Evolutionary conservation across 768 basidiomycete species (phyloP).

Genomic region (Mycena amicta): DNA sequence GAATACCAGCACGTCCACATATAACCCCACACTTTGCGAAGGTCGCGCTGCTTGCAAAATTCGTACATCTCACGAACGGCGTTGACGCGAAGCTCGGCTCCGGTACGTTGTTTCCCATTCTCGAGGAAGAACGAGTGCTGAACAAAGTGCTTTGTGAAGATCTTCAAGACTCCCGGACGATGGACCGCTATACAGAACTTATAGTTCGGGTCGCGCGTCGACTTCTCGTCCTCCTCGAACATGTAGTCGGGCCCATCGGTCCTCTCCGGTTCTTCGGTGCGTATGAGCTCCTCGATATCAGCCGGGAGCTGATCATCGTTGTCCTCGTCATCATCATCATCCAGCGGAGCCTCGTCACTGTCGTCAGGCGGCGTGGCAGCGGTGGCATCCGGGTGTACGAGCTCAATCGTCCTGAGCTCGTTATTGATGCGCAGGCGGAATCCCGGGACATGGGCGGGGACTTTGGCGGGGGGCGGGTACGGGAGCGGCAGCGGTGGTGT

Average conservation of each 20-base stretch:
- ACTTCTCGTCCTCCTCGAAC: constrained; percentile 30
- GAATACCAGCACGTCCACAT: constrained; percentile 39
- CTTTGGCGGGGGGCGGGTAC: too few relatives aligned
- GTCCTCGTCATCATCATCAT: constrained; percentile 13
- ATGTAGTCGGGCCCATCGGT: constrained; percentile 25
- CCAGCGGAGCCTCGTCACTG: not conserved
- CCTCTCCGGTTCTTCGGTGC: not conserved
- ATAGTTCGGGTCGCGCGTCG: constrained; percentile 20
- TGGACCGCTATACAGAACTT: constrained; percentile 35
- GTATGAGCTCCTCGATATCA: not conserved
- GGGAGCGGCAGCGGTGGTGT: too few relatives aligned
- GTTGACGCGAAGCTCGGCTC: constrained; percentile 26
- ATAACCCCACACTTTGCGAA: constrained; percentile 39
- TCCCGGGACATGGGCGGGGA: too few relatives aligned
- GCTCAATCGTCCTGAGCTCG: not conserved
- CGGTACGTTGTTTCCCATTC: constrained; percentile 10
- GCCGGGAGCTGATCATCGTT: constrained; percentile 17
- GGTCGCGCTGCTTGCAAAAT: constrained; percentile 30
- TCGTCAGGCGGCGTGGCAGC: not conserved
- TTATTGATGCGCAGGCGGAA: too few relatives aligned
- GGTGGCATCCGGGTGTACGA: not conserved
- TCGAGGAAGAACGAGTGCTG: constrained; percentile 31
- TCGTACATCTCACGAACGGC: constrained; percentile 38
- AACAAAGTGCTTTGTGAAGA: constrained; percentile 34
- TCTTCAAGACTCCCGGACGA: constrained; percentile 24